A percentile compares a stretch with the other conserved stretches of the same genome.
These are phyloP conservation scores for Deakozyma indianensis DNA, from an alignment of 805 yeast species.

Conservation along the genomic window DNA sequence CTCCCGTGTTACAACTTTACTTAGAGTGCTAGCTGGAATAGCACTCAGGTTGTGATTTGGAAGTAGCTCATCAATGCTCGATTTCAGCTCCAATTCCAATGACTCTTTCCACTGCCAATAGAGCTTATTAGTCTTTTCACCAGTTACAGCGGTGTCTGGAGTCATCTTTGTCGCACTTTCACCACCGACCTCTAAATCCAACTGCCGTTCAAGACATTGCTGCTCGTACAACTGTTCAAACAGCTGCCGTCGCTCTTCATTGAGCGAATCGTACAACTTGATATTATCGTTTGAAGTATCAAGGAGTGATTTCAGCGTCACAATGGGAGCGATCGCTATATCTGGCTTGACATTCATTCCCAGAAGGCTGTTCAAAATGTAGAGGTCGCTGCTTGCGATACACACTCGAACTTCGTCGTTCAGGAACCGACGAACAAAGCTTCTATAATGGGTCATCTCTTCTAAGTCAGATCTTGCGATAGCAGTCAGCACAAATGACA, in stretches of 20 bases:
- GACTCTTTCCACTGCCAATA: conserved; percentile 27
- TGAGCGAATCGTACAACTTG: conserved; percentile 39
- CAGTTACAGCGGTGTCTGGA: no score
- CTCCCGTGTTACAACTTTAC: conserved; percentile 5
- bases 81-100: neutral
- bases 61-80: neutral
- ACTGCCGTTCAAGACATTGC: conserved; percentile 56
- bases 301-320: neutral
- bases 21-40: neutral
- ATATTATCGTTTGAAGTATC: conserved; percentile 17
- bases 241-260: conserved; percentile 22
- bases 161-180: no score
- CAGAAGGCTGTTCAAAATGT: no score
- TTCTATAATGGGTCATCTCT: no score
- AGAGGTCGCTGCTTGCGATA: no score
- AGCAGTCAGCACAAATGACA: neutral
- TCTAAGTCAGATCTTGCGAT: no score
- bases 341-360: no score
- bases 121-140: no score
- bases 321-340: no score
- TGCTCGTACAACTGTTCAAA: conserved; percentile 52
- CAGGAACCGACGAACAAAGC: no score
- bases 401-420: no score
- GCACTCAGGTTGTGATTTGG: conserved; percentile 3
- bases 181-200: conserved; percentile 39